Base-by-base conservation (phyloP, 2,329 filamentous ascomycete genomes). In the Ophiobolus disseminans region DNA sequence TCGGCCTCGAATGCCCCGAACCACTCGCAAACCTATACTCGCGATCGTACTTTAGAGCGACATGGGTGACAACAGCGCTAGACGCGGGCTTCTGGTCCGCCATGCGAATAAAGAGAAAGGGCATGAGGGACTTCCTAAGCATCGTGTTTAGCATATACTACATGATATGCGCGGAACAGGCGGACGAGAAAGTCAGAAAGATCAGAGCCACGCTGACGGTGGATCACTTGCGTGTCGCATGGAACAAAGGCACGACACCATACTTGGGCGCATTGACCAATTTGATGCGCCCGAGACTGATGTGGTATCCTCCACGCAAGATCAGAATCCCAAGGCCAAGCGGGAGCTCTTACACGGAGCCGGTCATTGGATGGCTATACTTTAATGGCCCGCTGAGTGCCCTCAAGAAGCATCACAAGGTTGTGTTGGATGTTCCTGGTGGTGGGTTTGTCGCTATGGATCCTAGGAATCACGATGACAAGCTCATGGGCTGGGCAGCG, bases 61-160 rank as follows among this genome's bases (percentile, higher is more conserved):
- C 94, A 69, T 99, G 94, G 94, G 85, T 97, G 13, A 86, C 94
- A 43, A 99, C 94, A 0, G 94, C 91, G 0, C 76, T 99, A 52
- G 94, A 99, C 65, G 94, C 94, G 5, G 94, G 94, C 1, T 99
- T 97, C 73, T 99, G 94, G 94, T 96, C 91, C 0, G 94, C 94
- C 25, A 99, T 99, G 94, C 88, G 86, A 64, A 92, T 99, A 56
- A 84, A 84, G 47, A 80, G 80, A 38, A 91, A 89, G 63, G 92
- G 89, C 85, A 61, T 96, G 32, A 82, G 91, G 30, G 92, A 97
- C 69, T 69, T 96, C 11, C 84, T 89, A 8, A 91, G 90, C 68
- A 80, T 97, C 16, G 78, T 90, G 37, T 97, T 97, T 73, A 90
- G 90, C 0, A 69, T 88, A 9, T 99, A 96, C 74, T 99, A 99